Base-by-base conservation (phyloP, 2,329 filamentous ascomycete genomes). In the Leptographium flavum region DNA sequence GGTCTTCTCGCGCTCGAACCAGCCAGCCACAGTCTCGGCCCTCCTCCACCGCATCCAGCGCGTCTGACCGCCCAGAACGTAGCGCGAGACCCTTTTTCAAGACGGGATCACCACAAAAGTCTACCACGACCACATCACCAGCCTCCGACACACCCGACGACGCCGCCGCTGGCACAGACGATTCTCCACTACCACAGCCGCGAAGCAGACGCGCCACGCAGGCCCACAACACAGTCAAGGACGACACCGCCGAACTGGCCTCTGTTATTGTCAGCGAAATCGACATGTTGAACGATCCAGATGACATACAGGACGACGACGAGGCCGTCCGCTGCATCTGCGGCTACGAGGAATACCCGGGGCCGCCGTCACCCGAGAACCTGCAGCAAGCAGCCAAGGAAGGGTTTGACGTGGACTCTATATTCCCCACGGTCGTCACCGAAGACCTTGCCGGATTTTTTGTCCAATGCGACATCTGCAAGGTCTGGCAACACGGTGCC, bases 401-500 rank as follows among this genome's bases (percentile, higher is more conserved):
- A 48, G 70, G 74, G 47, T 69, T 70, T 57, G 69, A 77, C 56
- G 61, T 69, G 51, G 70, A 79, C 55, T 64, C 73, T 60, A 65
- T 78, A 65, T 64, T 72, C 62, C 62, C 71, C 61, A 65, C 79
- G 66, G 67, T 79, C 51, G 70, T 86, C 51, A 77, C 80, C 28
- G 87, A 94, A 57, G 90, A 96, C 53, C 74, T 90, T 53, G 92
- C 90, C 38, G 90, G 88, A 43, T 83, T 96, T 64, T 98, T 95
- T 64, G 88, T 98, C 53, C 90, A 96, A 68, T 98, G 92, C 73
- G 92, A 96, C 65, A 73, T 85, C 52, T 98, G 92, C 70, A 93
- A 94, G 61, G 92, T 96, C 51, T 98, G 90, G 92, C 92, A 98
- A 62, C 92, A 98, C 61, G 92, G 92, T 56, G 90, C 88, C 49